Base-by-base conservation (phyloP, 257 asterid genomes). In the Solanum pennellii region DNA sequence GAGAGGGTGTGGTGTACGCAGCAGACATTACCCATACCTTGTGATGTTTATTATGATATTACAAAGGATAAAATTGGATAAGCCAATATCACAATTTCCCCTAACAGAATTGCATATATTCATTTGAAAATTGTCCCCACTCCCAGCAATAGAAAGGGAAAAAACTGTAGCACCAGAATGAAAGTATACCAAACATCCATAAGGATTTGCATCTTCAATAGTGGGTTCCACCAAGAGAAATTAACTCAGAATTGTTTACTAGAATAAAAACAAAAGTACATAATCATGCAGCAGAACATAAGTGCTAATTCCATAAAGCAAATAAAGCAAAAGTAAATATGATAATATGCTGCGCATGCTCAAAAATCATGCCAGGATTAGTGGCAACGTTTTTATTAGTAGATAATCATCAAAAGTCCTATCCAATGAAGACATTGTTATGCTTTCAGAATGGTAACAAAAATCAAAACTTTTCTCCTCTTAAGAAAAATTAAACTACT, bases 321-420 rank as follows among this genome's bases (percentile, higher is more conserved):
- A n/a, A 77, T 71, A 75, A 88, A 88, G 87, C 89, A 89, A 85
- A 82, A 23, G 79, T 31, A 87, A 88, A 88, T 27, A 92, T 89
- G 91, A 83, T 82, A 84, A 87, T 86, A 87, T 87, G 89, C 42
- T 76, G 83, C 60, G 91, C 92, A 86, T 90, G 93, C 92, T 82
- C 27, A 91, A 73, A 72, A 87, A 83, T 85, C 86, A 91, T 83
- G 88, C 60, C 62, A 66, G 66, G 76, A 62, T 84, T 27, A 90
- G 80, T 86, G 83, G 47, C 84, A 88, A 83, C 65, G 80, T 86
- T 52, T 33, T 75, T 69, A 59, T 86, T 75, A 79, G 71, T 52
- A 73, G 87, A 29, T 31, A 71, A 71, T 37, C 75, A 86, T 75
- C 23, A 72, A 76, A 87, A 52, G 68, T 27, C 44, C 84, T 60